Percentiles rank a stretch among this genome's conserved stretches.
phyloP scores from a whole-genome alignment of 805 yeast genomes.

The Candida silvicultrix region DNA sequence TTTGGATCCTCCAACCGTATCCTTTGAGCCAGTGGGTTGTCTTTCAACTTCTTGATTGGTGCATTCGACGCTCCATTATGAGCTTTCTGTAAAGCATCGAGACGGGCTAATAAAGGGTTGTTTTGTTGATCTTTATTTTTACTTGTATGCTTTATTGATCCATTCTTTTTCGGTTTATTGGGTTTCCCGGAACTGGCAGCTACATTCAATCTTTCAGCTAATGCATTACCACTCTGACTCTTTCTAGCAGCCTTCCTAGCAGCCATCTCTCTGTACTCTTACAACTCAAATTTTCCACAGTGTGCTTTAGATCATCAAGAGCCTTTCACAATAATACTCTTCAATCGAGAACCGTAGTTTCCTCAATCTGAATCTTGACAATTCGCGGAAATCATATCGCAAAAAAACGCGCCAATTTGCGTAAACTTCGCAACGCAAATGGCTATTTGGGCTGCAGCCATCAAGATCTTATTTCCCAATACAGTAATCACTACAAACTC shows the following conservation, averaged over 20 bases:
- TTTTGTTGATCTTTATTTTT: not conserved
- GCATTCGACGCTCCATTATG: not conserved
- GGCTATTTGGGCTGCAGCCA: not conserved
- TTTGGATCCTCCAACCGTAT: not conserved
- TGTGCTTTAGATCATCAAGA: too few relatives aligned
- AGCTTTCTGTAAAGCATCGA: not conserved
- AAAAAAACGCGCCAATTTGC: not conserved
- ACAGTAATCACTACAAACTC: not conserved
- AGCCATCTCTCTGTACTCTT: not conserved
- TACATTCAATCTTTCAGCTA: not conserved
- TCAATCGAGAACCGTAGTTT: too few relatives aligned
- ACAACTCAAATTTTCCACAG: too few relatives aligned
- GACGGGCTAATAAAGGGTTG: not conserved
- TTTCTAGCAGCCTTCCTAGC: not conserved
- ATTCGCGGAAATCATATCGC: not conserved
- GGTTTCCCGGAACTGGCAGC: not conserved
- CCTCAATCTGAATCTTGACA: too few relatives aligned
- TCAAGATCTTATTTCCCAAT: not conserved
- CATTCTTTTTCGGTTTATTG: not conserved
- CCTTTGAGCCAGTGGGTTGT: constrained; percentile 1
- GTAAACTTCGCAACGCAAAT: not conserved
- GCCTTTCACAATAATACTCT: too few relatives aligned
- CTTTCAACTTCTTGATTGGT: not conserved
- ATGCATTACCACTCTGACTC: not conserved
- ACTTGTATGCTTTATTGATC: not conserved